Evolutionary conservation across 495 filamentous ascomycete species (phyloP), one percentile per base, ranked within the genome.

Genomic region (Pseudoneurospora amorphoporcata): DNA sequence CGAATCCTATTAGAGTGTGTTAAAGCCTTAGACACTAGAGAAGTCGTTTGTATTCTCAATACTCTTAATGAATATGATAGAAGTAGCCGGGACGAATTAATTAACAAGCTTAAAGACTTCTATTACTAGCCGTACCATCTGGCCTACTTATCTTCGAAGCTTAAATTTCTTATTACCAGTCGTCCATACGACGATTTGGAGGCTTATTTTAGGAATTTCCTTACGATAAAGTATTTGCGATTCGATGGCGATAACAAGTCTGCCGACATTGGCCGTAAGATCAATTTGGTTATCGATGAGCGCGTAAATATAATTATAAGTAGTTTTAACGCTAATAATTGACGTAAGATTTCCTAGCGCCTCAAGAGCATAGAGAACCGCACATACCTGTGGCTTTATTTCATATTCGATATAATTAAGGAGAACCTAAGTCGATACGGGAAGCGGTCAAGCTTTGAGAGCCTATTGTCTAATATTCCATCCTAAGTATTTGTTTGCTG

Each of bases 341-440:
- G 71, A 29, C 61, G 58, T 3, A 69, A 39, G 6, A 79, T 81
- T 45, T 70, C 75, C 8, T 43, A 78, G 12, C 73, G 72, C 29
- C 75, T 85, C 3, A 80, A 82, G 71, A 70, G 71, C 39, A 82
- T 82, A 73, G 45, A 81, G 19, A 77, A 85, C 53, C 76, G 83
- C 37, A 86, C 83, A n/a, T 87, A 87, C 75, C 82, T 87, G n/a
- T 86, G 84, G 85, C 77, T 84, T 8, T 72, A 79, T 70, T 76
- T 86, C 3, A 82, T 73, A 2, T 71, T 85, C 14, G 76, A 82
- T 40, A 76, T 76, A 10, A 77, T 84, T 39, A 45, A 80, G 40
- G 58, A 75, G 39, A 76, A 38, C 3, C 70, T 75, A 3, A 76
- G 72, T 17, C 37, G 69, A 8, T 78, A 73, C 69, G 23, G 69